A percentile compares a stretch with the other conserved stretches of the same genome.
These are phyloP conservation scores for Termitomyces sp. DNA, from an alignment of 768 basidiomycete species.

Conservation along the genomic window DNA sequence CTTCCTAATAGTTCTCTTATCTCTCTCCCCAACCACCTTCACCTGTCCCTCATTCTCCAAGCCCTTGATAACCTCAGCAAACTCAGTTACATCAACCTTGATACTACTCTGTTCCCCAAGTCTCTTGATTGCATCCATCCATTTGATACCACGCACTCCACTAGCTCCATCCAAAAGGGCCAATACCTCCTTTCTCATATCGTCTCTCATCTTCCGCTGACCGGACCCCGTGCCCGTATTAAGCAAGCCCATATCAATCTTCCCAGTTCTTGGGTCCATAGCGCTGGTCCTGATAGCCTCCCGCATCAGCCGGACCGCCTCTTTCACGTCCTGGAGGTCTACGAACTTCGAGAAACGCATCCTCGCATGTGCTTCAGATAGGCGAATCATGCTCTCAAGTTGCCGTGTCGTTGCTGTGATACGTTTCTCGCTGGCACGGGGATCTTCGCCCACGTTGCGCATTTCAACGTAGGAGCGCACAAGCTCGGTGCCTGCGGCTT, in stretches of 20 bases:
- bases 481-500: constrained; percentile 79
- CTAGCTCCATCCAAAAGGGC: constrained; percentile 51
- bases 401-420: constrained; percentile 99
- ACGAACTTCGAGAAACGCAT: constrained; percentile 93
- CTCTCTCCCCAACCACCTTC: constrained; percentile 84
- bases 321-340: constrained; percentile 80
- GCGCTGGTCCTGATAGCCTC: constrained; percentile 93
- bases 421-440: constrained; percentile 81
- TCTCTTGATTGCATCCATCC: constrained; percentile 75
- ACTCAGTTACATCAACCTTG: constrained; percentile 74
- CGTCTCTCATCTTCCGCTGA: constrained; percentile 81
- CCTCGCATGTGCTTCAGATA: constrained; percentile 93
- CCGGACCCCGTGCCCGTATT: constrained; percentile 90
- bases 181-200: constrained; percentile 82
- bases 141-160: constrained; percentile 63
- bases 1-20: constrained; percentile 72
- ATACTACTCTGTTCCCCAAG: constrained; percentile 84
- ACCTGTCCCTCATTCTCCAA: constrained; percentile 84
- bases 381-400: constrained; percentile 93
- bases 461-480: constrained; percentile 90
- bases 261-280: constrained; percentile 94
- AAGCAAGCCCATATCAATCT: constrained; percentile 94
- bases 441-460: constrained; percentile 87
- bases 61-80: constrained; percentile 69
- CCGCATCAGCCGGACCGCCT: constrained; percentile 92